Evolutionary conservation across 2,329 filamentous ascomycete species (phyloP), one percentile per base, ranked within the genome.

Genomic region (Rutstroemia sp.): DNA sequence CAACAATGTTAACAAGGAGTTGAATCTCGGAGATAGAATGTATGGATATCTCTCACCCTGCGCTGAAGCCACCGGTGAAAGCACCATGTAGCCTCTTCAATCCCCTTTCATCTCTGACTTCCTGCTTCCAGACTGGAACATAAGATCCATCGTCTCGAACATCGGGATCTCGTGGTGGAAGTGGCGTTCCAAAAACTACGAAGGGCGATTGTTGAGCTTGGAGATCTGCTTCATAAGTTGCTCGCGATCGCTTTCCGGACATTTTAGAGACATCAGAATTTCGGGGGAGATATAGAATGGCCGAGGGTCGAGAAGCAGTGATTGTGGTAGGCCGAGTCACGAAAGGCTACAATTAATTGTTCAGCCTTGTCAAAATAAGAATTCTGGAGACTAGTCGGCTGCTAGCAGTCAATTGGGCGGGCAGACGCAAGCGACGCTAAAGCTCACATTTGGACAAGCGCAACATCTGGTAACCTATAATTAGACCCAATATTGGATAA

Each of bases 71-170:
- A 65, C 94, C 94, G 1, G 91, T 96, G 69, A 99, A 99, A 61
- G 94, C 94, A 61, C 94, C 94, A 72, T 99, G 94, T 3, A 99
- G 79, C 54, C 94, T 83, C 73, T 95, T 92, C 65, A 92, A 80
- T 16, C 94, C 94, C 63, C 85, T 85, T 69, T 96, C 94, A 73
- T 99, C 94, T 58, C 87, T 88, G 70, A 95, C 92, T 70, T 96
- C 92, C 76, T 99, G 94, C 75, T 97, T 96, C 91, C 94, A 97
- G n/a, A 96, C 74, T 0, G 94, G 94, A 16, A 96, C 82, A 69
- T 92, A 97, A 42, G 89, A 90, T 60, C 92, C 92, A 75, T 96
- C 90, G 71, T 97, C 92, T 66, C 90, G 86, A 39, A 82, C 78
- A 19, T 90, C 82, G 49, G 86, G 79, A 67, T 95, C 90, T 59